Percentiles rank a stretch among this genome's conserved stretches.
These are phyloP conservation scores for Isatis tinctoria DNA, from an alignment of 345 rosid species.

Conservation along the genomic window DNA sequence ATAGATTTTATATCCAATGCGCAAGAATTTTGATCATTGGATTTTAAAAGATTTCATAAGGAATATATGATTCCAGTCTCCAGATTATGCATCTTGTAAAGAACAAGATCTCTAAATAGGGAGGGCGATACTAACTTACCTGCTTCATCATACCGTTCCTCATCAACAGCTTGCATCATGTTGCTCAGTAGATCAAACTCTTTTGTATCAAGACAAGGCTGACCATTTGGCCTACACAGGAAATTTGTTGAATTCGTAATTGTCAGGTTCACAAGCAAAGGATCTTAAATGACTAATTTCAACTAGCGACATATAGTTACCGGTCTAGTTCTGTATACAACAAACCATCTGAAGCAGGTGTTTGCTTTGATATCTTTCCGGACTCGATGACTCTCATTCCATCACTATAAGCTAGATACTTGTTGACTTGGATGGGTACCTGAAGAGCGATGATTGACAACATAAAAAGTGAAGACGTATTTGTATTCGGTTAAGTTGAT, in stretches of 20 bases:
- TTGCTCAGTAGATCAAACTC: conserved; percentile 75
- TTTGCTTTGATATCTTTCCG: conserved; percentile 52
- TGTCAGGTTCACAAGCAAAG: not conserved
- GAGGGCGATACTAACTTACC: conserved; percentile 38
- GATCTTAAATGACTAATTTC: not conserved
- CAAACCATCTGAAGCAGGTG: conserved; percentile 60
- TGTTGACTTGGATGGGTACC: conserved; percentile 97
- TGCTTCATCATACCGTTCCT: conserved; percentile 89
- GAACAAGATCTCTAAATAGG: not conserved
- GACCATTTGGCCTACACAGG: conserved; percentile 95
- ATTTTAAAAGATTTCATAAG: not conserved
- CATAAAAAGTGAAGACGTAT: not conserved
- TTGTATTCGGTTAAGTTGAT: not conserved
- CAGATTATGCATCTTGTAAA: not conserved
- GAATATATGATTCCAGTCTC: not conserved
- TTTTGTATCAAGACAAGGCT: conserved; percentile 81
- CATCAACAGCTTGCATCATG: conserved; percentile 69
- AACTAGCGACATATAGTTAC: conserved; percentile 29
- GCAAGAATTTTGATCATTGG: not conserved
- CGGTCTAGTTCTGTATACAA: conserved; percentile 69
- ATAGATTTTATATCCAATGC: not conserved
- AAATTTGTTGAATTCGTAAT: too few relatives aligned
- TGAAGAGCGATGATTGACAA: conserved; percentile 10
- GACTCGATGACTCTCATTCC: conserved; percentile 89
- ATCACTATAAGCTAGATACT: conserved; percentile 85